Evolutionary conservation across 2,329 filamentous ascomycete species (phyloP), one percentile per base, ranked within the genome.

Genomic region (Ophiognomonia clavigignenti-juglandacearum): DNA sequence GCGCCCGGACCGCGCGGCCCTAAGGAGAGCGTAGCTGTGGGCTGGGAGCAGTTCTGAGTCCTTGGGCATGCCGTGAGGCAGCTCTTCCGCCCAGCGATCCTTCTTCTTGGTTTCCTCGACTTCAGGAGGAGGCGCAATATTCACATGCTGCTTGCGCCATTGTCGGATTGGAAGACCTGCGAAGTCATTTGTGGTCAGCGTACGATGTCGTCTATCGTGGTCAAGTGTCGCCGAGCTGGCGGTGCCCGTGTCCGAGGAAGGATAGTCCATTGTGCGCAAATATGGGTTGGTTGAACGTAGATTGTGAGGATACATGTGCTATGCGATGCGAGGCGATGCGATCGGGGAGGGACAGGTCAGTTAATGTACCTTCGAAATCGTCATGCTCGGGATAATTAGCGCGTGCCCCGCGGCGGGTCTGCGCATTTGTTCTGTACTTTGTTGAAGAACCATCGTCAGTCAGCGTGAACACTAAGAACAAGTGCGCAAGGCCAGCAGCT

Each of bases 121-220:
- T 31, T 80, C 75, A 9, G 77, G 71, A 11, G 80, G 80, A 43
- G 88, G 83, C 55, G 81, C 82, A 60, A 92, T 71, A 35, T 71
- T 84, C 47, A 88, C 77, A 67, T 72, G 73, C 49, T 86, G 82
- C 54, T 86, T 82, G 47, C 87, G 83, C 86, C 90, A 97, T 77
- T 95, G 89, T 60, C 90, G 85, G 48, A 96, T 86, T 14, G 92
- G 92, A 10, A 96, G 77, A 50, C 90, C 88, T 75, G 79, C 72
- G 27, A 41, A 80, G 75, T 22, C 8, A 22, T 42, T 29, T n/a
- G 45, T 19, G 31, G 43, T 45, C 26, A 32, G 24, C 24, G 16
- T 14, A 13, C 44, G 20, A 42, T 24, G 10, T 26, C 6, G 7
- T 35, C 44, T 39, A 37, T 44, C 31, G 32, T 31, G 42, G 18